A percentile compares a stretch with the other conserved stretches of the same genome.
phyloP scores from a whole-genome alignment of 1,139 yeast species.

The Arxiozyma telluris region DNA sequence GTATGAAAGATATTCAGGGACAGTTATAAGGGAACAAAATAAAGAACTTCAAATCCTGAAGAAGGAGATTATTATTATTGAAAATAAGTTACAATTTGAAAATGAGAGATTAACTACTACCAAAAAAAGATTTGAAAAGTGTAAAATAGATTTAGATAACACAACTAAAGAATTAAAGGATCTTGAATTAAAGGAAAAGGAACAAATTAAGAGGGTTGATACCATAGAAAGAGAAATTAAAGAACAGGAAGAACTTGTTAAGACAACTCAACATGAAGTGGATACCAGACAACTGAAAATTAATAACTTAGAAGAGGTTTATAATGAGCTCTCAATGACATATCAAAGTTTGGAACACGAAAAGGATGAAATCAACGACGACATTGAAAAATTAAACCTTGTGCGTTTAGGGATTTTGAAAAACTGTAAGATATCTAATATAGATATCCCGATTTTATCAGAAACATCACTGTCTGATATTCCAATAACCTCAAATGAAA shows the following conservation, averaged over 20 bases:
- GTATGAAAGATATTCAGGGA: constrained; percentile 62
- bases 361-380: constrained; percentile 41
- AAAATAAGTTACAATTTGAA: constrained; percentile 59
- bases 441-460: constrained; percentile 52
- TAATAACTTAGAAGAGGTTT: constrained; percentile 23
- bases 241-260: constrained; percentile 19
- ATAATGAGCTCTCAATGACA: constrained; percentile 29
- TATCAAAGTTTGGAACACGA: constrained; percentile 36
- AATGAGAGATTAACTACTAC: constrained; percentile 47
- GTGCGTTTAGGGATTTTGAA: constrained; percentile 56
- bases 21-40: constrained; percentile 48
- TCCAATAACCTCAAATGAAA: constrained; percentile 38
- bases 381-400: constrained; percentile 44
- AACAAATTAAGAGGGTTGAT: constrained; percentile 10
- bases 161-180: constrained; percentile 25
- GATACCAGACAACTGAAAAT: constrained; percentile 23
- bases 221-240: constrained; percentile 19
- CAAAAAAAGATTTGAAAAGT: constrained; percentile 34
- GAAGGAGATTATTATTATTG: constrained; percentile 52
- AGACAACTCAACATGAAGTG: constrained; percentile 18
- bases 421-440: constrained; percentile 67
- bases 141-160: constrained; percentile 18
- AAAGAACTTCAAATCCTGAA: constrained; percentile 56
- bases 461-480: constrained; percentile 45
- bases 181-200: constrained; percentile 19